Conservation (phyloP, 352 stramenopile species). For the Albugo candida region DNA sequence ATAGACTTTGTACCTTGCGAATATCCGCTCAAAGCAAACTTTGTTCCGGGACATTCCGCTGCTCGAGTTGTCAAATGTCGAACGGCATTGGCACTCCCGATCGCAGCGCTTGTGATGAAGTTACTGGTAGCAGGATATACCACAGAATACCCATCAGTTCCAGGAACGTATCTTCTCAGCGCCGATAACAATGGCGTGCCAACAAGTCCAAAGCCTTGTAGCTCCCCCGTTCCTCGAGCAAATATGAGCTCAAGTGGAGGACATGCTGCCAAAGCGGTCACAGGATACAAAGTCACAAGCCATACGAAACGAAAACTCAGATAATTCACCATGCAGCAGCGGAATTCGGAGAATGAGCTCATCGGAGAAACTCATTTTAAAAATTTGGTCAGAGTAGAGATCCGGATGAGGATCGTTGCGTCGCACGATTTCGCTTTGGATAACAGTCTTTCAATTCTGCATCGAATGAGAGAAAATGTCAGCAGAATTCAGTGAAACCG, state of each 20-base stretch:
- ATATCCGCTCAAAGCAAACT: conserved; percentile 14
- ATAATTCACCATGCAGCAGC: no score
- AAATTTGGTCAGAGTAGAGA: no score
- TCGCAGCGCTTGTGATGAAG: conserved; percentile 9
- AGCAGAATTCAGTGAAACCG: no score
- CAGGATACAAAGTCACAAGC: no score
- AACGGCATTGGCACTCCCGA: conserved; percentile 16
- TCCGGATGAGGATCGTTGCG: no score
- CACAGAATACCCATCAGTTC: conserved; percentile 16
- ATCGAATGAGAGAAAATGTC: no score
- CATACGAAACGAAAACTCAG: no score
- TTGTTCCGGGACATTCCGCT: conserved; percentile 12
- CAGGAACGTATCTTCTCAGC: conserved; percentile 8
- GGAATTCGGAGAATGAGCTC: no score
- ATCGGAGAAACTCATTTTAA: no score
- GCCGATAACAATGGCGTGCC: conserved; percentile 10
- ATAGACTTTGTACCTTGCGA: conserved; percentile 2
- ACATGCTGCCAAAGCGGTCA: no score
- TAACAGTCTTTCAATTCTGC: no score
- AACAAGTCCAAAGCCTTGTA: conserved; percentile 10
- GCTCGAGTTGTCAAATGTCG: conserved; percentile 4
- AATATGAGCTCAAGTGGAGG: conserved; percentile 7
- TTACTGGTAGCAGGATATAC: conserved; percentile 9
- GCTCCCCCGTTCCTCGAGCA: conserved; percentile 14
- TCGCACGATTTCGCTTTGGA: no score